These are phyloP conservation scores for Moricandia moricandioides DNA, from an alignment of 345 rosid species.

Conservation along the genomic window DNA sequence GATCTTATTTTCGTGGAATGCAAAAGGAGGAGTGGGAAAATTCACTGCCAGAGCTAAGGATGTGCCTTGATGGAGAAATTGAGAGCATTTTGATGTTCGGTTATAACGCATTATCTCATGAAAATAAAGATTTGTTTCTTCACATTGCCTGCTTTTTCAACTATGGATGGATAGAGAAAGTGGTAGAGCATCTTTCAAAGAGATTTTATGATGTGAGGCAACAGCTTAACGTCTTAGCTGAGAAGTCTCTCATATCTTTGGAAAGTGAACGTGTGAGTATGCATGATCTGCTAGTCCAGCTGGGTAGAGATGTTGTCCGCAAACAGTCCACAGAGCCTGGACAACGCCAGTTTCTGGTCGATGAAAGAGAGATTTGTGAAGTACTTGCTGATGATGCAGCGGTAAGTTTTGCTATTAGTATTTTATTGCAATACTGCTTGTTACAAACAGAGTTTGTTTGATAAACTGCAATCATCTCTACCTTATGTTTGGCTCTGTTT, in stretches of 20 bases:
- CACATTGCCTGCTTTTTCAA: not conserved
- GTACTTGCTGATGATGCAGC: not conserved
- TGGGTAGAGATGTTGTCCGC: not conserved
- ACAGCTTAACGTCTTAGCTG: not conserved
- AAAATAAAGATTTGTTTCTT: not conserved
- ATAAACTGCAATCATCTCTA: not conserved
- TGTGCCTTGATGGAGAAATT: not conserved
- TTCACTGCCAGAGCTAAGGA: not conserved
- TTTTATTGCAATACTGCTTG: not conserved
- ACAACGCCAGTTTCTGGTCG: not conserved
- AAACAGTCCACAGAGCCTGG: not conserved
- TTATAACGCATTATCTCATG: not conserved
- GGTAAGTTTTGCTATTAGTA: not conserved
- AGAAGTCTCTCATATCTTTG: conserved; percentile 4
- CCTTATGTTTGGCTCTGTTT: not conserved
- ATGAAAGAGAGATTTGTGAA: not conserved
- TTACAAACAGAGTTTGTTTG: not conserved
- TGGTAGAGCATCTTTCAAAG: not conserved
- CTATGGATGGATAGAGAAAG: not conserved
- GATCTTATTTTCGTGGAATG: not conserved
- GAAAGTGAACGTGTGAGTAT: not conserved
- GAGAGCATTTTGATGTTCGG: not conserved
- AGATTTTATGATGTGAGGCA: not conserved
- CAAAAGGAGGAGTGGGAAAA: not conserved
- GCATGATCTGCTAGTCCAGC: not conserved